Conservation (phyloP, 495 filamentous ascomycete species). For the Acidomyces sp. region DNA sequence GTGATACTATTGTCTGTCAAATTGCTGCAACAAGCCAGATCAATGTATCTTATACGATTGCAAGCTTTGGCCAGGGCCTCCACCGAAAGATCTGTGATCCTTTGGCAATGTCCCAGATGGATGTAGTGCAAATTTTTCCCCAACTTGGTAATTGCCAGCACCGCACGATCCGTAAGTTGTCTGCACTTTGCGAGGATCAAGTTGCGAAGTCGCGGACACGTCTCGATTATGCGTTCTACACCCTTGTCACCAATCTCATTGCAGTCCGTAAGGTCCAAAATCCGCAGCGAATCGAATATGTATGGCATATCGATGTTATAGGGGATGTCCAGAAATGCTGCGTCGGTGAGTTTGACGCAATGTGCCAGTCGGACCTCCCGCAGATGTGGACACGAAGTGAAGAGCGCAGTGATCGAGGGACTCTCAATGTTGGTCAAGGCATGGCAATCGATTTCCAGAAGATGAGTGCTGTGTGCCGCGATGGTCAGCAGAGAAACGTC, state of each 20-base stretch:
- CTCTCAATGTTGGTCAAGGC: conserved; percentile 71
- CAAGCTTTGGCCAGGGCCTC: conserved; percentile 68
- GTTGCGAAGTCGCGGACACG: conserved; percentile 80
- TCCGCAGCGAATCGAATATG: conserved; percentile 73
- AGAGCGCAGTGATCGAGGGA: conserved; percentile 61
- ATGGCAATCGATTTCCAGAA: conserved; percentile 92
- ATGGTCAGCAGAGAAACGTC: conserved; percentile 72
- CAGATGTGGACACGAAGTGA: conserved; percentile 62
- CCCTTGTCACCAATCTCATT: conserved; percentile 69
- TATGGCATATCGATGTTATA: conserved; percentile 29
- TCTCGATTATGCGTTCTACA: conserved; percentile 70
- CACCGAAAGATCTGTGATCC: conserved; percentile 80
- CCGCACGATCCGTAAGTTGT: conserved; percentile 78
- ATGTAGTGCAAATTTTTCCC: conserved; percentile 95
- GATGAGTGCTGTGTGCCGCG: conserved; percentile 73
- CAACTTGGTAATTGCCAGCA: conserved; percentile 71
- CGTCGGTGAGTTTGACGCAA: conserved; percentile 69
- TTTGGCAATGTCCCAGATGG: conserved; percentile 83
- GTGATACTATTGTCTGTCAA: conserved; percentile 81
- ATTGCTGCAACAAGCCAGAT: conserved; percentile 84
- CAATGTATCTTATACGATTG: conserved; percentile 93
- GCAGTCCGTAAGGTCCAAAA: conserved; percentile 87
- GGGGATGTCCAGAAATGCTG: conserved; percentile 74
- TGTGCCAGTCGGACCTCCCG: conserved; percentile 78
- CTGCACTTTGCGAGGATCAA: conserved; percentile 88